Evolutionary conservation across 2,329 filamentous ascomycete genomes (phyloP).

Genomic region (Pseudogymnoascus sp.): DNA sequence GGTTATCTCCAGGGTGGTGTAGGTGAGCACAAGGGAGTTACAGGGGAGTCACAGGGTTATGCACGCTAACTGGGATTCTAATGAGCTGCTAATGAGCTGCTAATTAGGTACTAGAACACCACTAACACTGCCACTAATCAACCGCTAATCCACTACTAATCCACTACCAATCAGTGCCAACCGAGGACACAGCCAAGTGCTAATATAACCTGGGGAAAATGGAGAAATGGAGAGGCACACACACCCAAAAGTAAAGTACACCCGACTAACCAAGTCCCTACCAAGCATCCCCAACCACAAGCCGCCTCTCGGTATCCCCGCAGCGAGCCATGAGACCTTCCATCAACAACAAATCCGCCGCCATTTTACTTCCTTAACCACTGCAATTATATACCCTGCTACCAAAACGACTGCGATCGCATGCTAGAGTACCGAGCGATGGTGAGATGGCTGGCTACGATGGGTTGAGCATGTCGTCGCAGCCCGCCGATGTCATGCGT

Average conservation of each 20-base stretch:
- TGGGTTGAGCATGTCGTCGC: constrained; percentile 10
- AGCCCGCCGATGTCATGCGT: not conserved
- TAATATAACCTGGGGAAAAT: constrained; percentile 7
- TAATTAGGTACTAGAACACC: not conserved
- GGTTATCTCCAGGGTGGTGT: no score
- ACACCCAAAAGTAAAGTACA: not conserved
- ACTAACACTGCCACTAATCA: not conserved
- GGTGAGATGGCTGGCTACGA: constrained; percentile 9
- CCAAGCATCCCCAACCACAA: not conserved
- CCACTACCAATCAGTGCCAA: not conserved
- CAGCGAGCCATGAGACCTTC: constrained; percentile 3
- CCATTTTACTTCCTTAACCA: not conserved
- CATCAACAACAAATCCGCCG: not conserved
- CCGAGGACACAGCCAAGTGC: not conserved
- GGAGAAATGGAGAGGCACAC: not conserved
- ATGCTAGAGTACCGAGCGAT: not conserved
- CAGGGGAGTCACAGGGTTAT: not conserved
- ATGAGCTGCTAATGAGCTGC: not conserved
- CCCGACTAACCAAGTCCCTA: not conserved
- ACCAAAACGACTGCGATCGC: not conserved
- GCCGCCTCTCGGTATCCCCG: not conserved
- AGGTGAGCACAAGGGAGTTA: no score
- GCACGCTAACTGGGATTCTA: not conserved
- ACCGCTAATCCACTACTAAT: not conserved
- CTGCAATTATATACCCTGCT: not conserved